Evolutionary conservation across 768 basidiomycete species (phyloP), one percentile per base, ranked within the genome.

Genomic region (Panus rudis): DNA sequence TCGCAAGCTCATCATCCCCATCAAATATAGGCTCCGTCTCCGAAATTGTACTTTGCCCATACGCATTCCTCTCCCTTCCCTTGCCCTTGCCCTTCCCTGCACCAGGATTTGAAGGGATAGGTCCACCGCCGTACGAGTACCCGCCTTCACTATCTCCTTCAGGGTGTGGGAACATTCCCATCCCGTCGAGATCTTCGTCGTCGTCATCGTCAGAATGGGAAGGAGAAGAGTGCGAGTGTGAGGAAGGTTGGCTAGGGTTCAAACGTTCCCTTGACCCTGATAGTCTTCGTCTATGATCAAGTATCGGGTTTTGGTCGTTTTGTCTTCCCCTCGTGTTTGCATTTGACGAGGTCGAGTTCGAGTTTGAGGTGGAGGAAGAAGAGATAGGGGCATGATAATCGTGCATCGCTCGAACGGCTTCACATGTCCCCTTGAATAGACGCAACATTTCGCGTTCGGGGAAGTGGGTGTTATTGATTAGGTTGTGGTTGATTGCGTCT

Each of bases 341-440:
- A n/a, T n/a, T n/a, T n/a, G n/a, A n/a, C n/a, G n/a, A n/a, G n/a
- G n/a, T n/a, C n/a, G n/a, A n/a, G 6, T 51, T 52, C 13, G 53
- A 34, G 42, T 41, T 32, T 7, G 54, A 47, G 17, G 56, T 34
- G 19, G 44, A 37, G 35, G 39, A 47, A 22, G 52, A 41, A 16
- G 70, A 66, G 23, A 72, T 61, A 22, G 75, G 69, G 1, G 83
- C 76, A 31, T 76, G 79, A 61, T 91, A 91, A 48, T 78, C 78
- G 61, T 99, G 96, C 88, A 99, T 92, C 1, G 94, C 92, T 26
- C 84, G 80, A 19, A 99, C 79, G 39, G 92, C 96, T 48, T 87
- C 77, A 63, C 94, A 98, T 8, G 94, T 91, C 7, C 94, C 94
- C 52, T 81, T 87, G 73, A 99, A 98, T 27, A 94, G 72, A 34